Base-by-base conservation (phyloP, 2,329 filamentous ascomycete species). In the Plenodomus biglobosus region DNA sequence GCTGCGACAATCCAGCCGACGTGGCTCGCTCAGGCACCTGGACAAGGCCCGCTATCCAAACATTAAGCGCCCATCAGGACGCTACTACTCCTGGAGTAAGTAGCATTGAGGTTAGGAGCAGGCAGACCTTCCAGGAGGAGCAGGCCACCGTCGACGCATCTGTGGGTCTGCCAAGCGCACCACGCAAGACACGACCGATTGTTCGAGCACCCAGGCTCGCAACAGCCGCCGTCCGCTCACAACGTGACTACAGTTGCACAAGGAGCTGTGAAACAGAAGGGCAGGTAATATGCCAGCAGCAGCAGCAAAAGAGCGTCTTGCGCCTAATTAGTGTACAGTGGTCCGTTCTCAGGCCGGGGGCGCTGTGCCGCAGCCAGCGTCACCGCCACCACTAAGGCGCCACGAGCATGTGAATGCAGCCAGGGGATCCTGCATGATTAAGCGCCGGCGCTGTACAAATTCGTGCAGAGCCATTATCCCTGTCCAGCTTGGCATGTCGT, bases 251-350 rank as follows among this genome's bases (percentile, higher is more conserved):
- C 52, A 39, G 48, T 44, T 53, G 55, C 56, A 51, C 54, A 37
- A 38, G 44, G 41, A 44, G 20, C 46, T 47, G 36, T 48, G 48
- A 44, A 42, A 45, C 41, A 42, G 46, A 53, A 41, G 18, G 40
- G 39, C 41, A 42, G 45, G 46, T 52, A 59, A 62, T 61, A 61
- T 62, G 53, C 51, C 56, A n/a, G n/a, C n/a, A n/a, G n/a, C 58
- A 55, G 55, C 62, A 46, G 56, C 62, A 46, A 48, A 56, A 48
- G 58, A 59, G 42, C 41, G 38, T 42, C 45, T 43, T 68, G 66
- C 65, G 65, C 63, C 61, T 68, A 68, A 58, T 59, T 40, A 55
- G 38, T 44, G 20, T 42, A 49, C 40, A 55, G 49, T 55, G 57
- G 46, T 52, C 38, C 47, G 27, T 44, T 46, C 27, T 46, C 42